Conservation (phyloP, 2,329 filamentous ascomycete genomes). For the Sclerotinia spermophila region DNA sequence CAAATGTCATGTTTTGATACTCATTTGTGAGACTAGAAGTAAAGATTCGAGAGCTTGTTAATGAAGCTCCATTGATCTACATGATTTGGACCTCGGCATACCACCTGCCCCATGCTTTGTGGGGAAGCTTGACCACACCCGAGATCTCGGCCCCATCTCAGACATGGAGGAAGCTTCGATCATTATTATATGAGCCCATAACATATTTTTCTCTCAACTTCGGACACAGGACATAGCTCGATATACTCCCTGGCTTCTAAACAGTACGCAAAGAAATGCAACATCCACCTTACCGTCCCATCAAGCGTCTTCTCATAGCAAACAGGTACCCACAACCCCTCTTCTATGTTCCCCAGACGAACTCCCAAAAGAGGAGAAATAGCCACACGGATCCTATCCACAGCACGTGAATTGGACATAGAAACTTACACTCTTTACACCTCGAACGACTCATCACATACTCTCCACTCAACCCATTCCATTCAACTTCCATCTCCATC, state of each 20-base stretch:
- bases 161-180: neutral
- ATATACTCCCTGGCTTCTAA: neutral
- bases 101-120: neutral
- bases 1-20: neutral
- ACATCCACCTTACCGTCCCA: constrained; percentile 31
- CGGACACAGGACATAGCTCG: neutral
- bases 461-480: constrained; percentile 47
- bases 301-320: constrained; percentile 50
- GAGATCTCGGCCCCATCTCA: neutral
- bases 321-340: constrained; percentile 43
- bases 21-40: neutral
- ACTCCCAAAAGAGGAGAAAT: constrained; percentile 54
- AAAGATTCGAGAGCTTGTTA: neutral
- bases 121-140: neutral
- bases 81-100: constrained; percentile 12
- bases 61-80: neutral
- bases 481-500: constrained; percentile 49
- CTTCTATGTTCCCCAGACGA: neutral
- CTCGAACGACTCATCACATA: constrained; percentile 52
- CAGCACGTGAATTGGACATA: constrained; percentile 55
- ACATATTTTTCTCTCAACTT: neutral
- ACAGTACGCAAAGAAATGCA: neutral
- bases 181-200: neutral
- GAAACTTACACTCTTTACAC: constrained; percentile 56
- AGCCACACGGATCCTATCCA: constrained; percentile 55